These are phyloP conservation scores for Symmetrospora coprosmae DNA, from an alignment of 768 basidiomycete species.

Conservation along the genomic window DNA sequence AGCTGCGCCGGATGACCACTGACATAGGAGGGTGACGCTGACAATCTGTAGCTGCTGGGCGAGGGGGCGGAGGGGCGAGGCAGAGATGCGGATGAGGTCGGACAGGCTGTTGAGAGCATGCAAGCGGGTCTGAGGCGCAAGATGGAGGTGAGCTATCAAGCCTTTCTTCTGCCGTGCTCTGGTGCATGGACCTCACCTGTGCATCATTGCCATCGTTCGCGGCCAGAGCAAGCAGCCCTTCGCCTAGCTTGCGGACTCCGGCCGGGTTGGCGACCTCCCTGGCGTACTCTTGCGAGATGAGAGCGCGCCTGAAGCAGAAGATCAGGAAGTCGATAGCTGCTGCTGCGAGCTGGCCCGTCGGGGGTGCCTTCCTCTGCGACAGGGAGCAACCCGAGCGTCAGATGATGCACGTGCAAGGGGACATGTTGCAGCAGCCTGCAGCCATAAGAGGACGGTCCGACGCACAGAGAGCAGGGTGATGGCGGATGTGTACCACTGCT, in stretches of 20 bases:
- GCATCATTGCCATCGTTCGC: not conserved
- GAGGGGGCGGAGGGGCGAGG: slow-evolving; percentile 9
- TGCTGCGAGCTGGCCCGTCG: too few relatives aligned
- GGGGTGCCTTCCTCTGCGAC: too few relatives aligned
- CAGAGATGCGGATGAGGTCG: not conserved
- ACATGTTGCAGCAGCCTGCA: not conserved
- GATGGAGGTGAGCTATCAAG: not conserved
- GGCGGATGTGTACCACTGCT: slow-evolving; percentile 15
- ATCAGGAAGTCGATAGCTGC: not conserved
- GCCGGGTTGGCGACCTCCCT: slow-evolving; percentile 16
- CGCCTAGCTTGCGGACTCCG: slow-evolving; percentile 3
- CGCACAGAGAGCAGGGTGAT: slow-evolving; percentile 2
- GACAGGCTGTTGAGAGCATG: not conserved
- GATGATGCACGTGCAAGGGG: not conserved
- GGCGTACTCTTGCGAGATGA: not conserved
- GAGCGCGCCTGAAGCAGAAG: slow-evolving; percentile 4
- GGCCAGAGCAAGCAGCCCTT: slow-evolving; percentile 1
- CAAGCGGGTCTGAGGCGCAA: not conserved
- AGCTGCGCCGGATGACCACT: not conserved
- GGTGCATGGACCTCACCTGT: not conserved
- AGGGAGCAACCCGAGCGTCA: not conserved
- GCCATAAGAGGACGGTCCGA: too few relatives aligned
- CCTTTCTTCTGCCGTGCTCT: not conserved
- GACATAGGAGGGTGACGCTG: not conserved
- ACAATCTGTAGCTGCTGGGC: slow-evolving; percentile 8